Base-by-base conservation (phyloP, 306 rosid species). In the Trichosanthes truncata region DNA sequence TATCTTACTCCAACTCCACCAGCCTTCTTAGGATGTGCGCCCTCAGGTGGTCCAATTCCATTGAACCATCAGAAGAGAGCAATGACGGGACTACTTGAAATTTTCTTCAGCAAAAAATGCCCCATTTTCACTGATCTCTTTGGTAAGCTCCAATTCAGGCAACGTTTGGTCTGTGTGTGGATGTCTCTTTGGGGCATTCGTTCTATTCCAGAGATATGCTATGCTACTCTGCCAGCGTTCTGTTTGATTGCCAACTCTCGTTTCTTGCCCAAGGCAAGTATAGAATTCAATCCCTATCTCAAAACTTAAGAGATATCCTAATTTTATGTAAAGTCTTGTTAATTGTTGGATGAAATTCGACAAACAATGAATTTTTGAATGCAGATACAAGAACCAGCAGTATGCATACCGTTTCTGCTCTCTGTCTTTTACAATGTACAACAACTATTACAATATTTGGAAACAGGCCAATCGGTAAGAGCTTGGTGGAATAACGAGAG, bases 401-500 rank as follows among this genome's bases (percentile, higher is more conserved):
- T 79, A 6, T 88, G 76, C 65, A 81, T 92, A 53, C 74, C 74
- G 5, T 10, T 81, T 8, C 23, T 85, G 7, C 26, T 89, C 20
- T 78, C 86, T 12, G 57, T 74, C 76, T 7, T 78, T 7, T 80
- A 79, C 85, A 78, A 23, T 53, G 2, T 82, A 3, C 80, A 83
- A 40, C 84, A 82, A 8, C 6, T 88, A 17, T 79, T 49, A 1
- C 93, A 92, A 57, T 86, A 80, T 81, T 23, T 88, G 17, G 67
- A 23, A 56, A 26, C 85, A 2, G 84, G 86, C 46, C 75, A 82
- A 7, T 88, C 97, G 60, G 49, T 86, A n/a, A 80, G 82, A 78
- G 82, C 83, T 9, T 94, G 98, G 94, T 90, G 98, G 98, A 94
- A 92, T 67, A 92, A 90, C 74, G 84, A 85, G 65, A 83, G 87